phyloP scores from a whole-genome alignment of 2,329 filamentous ascomycete genomes.

The Colletotrichum destructivum region DNA sequence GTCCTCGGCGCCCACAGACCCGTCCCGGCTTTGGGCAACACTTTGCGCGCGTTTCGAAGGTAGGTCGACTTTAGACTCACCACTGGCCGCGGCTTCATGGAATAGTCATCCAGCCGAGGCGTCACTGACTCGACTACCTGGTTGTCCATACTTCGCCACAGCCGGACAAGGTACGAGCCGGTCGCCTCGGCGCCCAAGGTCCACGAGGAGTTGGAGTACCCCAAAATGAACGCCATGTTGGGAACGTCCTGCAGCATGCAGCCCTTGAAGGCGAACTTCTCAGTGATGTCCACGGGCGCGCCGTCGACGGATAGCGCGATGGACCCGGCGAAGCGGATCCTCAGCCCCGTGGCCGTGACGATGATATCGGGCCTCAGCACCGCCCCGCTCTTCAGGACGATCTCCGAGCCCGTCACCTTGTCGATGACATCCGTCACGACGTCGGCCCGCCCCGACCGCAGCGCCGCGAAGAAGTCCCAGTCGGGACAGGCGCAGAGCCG shows the following conservation, averaged over 20 bases:
- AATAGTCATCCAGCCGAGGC: conserved; percentile 58
- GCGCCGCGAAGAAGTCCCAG: conserved; percentile 61
- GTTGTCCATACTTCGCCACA: conserved; percentile 65
- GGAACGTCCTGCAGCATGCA: conserved; percentile 75
- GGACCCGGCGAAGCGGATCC: conserved; percentile 68
- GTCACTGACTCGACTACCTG: conserved; percentile 58
- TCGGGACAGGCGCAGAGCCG: conserved; percentile 72
- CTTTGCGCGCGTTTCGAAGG: conserved; percentile 56
- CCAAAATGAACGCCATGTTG: conserved; percentile 71
- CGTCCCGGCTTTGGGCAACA: conserved; percentile 63
- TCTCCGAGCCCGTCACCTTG: conserved; percentile 58
- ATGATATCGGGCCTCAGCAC: conserved; percentile 72
- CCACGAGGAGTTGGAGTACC: conserved; percentile 75
- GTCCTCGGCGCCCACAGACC: conserved; percentile 47
- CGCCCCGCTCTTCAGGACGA: conserved; percentile 61
- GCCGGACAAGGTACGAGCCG: conserved; percentile 62
- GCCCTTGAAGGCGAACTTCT: conserved; percentile 70
- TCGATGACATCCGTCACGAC: conserved; percentile 64
- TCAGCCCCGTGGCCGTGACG: conserved; percentile 76
- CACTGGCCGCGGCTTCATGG: conserved; percentile 57
- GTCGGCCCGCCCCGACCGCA: conserved; percentile 55
- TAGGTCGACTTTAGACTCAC: conserved; percentile 67
- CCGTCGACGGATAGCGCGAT: conserved; percentile 68
- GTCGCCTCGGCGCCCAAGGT: conserved; percentile 73
- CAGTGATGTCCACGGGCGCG: conserved; percentile 55